A percentile compares a stretch with the other conserved stretches of the same genome.
These are phyloP conservation scores for Saururus chinensis DNA, from an alignment of 164 flowering plant genomes.

Conservation along the genomic window DNA sequence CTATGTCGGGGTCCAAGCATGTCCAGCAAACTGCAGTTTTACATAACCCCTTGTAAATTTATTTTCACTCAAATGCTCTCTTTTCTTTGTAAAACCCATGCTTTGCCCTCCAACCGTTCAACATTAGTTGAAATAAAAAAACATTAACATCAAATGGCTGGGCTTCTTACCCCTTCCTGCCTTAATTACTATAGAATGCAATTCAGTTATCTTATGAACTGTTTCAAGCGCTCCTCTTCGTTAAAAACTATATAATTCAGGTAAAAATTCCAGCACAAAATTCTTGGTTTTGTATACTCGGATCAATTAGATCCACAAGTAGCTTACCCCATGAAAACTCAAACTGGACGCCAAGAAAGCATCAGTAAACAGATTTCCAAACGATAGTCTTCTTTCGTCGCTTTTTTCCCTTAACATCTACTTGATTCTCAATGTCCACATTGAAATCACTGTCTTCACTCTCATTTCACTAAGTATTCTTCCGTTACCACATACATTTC, in stretches of 20 bases:
- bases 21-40: too few relatives aligned
- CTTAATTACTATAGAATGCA: too few relatives aligned
- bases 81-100: too few relatives aligned
- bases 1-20: too few relatives aligned
- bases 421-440: background rate
- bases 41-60: too few relatives aligned
- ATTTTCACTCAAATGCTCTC: too few relatives aligned
- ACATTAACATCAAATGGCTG: too few relatives aligned
- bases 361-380: background rate
- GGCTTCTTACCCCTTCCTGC: too few relatives aligned
- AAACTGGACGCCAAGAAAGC: background rate
- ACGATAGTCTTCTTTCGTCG: background rate
- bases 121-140: too few relatives aligned
- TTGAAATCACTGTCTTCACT: background rate
- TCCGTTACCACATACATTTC: background rate
- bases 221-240: background rate
- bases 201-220: too few relatives aligned
- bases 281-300: background rate
- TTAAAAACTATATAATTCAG: too few relatives aligned
- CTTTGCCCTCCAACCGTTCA: too few relatives aligned
- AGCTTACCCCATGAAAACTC: background rate
- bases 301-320: background rate
- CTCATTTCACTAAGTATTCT: background rate
- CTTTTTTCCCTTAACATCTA: background rate
- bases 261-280: background rate